Base-by-base conservation (phyloP, 768 basidiomycete genomes). In the Glaciozyma martinii region DNA sequence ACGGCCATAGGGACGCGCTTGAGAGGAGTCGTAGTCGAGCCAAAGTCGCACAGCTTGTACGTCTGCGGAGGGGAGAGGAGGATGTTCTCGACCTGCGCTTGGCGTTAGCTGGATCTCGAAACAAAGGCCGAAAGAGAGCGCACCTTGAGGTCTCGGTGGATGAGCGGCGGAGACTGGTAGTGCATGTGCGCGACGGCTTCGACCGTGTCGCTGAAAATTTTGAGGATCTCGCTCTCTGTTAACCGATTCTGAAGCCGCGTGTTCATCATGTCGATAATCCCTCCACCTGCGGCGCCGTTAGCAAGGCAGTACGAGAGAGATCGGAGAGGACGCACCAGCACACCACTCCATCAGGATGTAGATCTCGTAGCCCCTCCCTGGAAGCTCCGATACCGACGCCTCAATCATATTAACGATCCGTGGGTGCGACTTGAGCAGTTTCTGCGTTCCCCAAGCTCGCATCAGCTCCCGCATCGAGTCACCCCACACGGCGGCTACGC, bases 231-330 rank as follows among this genome's bases (percentile, higher is more conserved):
- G 29, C 86, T 82, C 78, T 99, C 95, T 3, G 90, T 93, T 49
- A 98, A 82, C 30, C 95, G 85, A 78, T 98, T 92, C 60, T 93
- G 84, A 54, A 99, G 81, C 59, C 95, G 84, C 71, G 92, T 85
- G 77, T 99, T 99, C 89, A 99, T 92, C 87, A 98, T 92, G 79
- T 99, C 95, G 77, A 99, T 98, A 70, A 99, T 97, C 43, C 95
- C 95, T 46, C 95, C 95, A 56, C 92, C 92, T 90, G 69, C 19
- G 60, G 8, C 16, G 27, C 12, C 68, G 55, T 68, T 72, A 56
- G 63, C 30, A 50, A 40, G 30, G 12, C n/a, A 3, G 12, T 37
- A 10, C 13, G 9, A 21, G 10, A 4, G 46, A 19, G 15, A 33
- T 5, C 27, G 1, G 19, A 5, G 52, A n/a, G 29, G 19, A 78